phyloP scores from a whole-genome alignment of 2,329 filamentous ascomycete genomes.

The Colletotrichum magnum region DNA sequence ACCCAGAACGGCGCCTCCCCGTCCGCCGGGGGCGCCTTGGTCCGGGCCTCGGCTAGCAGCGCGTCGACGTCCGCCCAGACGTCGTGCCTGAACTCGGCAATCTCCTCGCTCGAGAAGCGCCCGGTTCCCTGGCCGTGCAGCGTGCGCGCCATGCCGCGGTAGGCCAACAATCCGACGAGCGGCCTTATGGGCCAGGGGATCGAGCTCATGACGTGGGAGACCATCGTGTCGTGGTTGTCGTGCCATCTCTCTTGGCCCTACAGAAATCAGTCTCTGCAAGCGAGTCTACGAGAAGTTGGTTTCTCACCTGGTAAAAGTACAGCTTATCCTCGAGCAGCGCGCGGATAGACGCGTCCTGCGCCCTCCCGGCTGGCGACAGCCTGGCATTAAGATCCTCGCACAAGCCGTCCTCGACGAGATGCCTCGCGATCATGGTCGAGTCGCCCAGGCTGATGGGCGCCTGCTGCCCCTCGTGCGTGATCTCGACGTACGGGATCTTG shows the following conservation, averaged over 20 bases:
- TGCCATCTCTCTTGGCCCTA: conserved; percentile 69
- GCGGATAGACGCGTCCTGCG: conserved; percentile 65
- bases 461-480: conserved; percentile 38
- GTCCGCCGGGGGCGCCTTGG: conserved; percentile 16
- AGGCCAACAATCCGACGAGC: conserved; percentile 64
- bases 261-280: background rate
- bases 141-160: conserved; percentile 58
- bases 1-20: conserved; percentile 66
- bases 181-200: conserved; percentile 67
- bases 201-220: conserved; percentile 61
- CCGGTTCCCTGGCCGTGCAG: conserved; percentile 70
- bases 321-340: conserved; percentile 73
- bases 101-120: conserved; percentile 65
- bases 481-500: conserved; percentile 72
- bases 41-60: conserved; percentile 57
- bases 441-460: conserved; percentile 57
- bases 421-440: conserved; percentile 67
- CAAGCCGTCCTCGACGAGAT: conserved; percentile 56
- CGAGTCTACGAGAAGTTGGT: background rate
- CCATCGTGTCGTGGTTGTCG: conserved; percentile 72
- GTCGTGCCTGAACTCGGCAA: conserved; percentile 59
- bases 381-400: conserved; percentile 64
- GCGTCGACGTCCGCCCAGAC: conserved; percentile 68
- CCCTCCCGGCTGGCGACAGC: conserved; percentile 55
- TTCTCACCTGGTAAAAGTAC: conserved; percentile 62